Evolutionary conservation across 768 basidiomycete genomes (phyloP), one percentile per base, ranked within the genome.

Genomic region (Tylopilus rubrobrunneus): DNA sequence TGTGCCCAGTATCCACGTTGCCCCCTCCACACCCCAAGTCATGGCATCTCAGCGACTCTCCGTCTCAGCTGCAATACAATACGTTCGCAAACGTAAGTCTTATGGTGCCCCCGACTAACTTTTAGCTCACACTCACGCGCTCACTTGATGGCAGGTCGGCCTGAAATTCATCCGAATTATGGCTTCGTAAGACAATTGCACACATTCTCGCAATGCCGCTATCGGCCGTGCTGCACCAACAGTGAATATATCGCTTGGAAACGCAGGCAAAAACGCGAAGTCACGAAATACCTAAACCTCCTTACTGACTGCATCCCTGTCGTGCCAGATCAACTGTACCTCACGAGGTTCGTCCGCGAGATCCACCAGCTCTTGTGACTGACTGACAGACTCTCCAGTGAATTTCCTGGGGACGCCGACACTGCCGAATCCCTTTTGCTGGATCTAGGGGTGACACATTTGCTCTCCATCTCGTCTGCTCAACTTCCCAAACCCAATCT

Each of bases 151-250:
- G 5, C 55, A 76, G 76, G 69, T 19, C 71, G 76, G 36, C 68
- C 76, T 27, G 63, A 64, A 41, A 61, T 73, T 39, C 70, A 69
- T 36, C 75, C 75, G 8, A 76, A 77, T 40, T 76, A 73, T 53
- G 76, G 76, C 34, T 86, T 86, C 61, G 63, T 82, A 62, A 83
- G 75, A 56, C 84, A 86, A 55, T 74, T 86, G 21, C 73, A 82
- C 37, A 68, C 72, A 1, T 86, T 84, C 56, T 72, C 68, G 27
- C 73, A 77, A 11, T 84, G 83, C 56, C 67, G 71, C 39, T 83
- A 78, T 60, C 66, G 71, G 21, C 77, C 80, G 0, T 73, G 71
- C 1, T 71, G 70, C 25, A 62, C 67, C 0, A 73, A 81, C 53
- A 51, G 70, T 3, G 71, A 69, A 19, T 86, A 86, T 55, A 73